A percentile compares a stretch with the other conserved stretches of the same genome.
Evolutionary conservation across 2,329 filamentous ascomycete genomes (phyloP).

Genomic region (Beauveria varroae): DNA sequence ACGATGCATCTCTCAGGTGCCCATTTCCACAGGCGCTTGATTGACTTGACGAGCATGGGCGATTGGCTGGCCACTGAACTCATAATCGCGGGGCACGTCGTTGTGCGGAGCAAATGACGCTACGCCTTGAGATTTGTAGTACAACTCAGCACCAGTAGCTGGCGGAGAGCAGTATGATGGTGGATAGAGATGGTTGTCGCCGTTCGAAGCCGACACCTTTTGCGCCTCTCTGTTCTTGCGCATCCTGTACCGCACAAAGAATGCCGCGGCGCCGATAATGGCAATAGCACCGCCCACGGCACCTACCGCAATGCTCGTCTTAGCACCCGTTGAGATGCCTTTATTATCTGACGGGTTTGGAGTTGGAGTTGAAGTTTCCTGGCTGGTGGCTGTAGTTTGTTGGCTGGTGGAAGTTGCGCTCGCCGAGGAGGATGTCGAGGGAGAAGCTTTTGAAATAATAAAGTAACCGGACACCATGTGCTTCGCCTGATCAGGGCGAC

Average conservation of each 20-base stretch:
- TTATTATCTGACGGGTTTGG: neutral
- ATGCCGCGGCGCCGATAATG: neutral
- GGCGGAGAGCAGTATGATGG: neutral
- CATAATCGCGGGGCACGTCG: neutral
- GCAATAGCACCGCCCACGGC: neutral
- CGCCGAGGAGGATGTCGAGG: neutral
- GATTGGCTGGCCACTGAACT: neutral
- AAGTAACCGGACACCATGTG: neutral
- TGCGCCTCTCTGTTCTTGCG: neutral
- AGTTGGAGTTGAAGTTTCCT: neutral
- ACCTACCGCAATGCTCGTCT: neutral
- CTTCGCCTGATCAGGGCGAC: neutral
- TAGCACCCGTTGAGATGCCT: neutral
- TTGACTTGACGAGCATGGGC: neutral
- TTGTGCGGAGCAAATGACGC: neutral
- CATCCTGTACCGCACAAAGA: neutral
- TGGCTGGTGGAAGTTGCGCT: neutral
- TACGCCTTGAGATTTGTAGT: neutral
- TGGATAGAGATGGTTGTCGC: neutral
- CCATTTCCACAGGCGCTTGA: neutral
- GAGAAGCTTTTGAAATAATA: neutral
- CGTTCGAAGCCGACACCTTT: neutral
- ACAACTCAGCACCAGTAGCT: neutral
- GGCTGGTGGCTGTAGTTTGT: neutral
- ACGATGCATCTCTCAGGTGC: neutral